phyloP scores from a whole-genome alignment of 2,329 filamentous ascomycete genomes.

The Rugonectria rugulosa region DNA sequence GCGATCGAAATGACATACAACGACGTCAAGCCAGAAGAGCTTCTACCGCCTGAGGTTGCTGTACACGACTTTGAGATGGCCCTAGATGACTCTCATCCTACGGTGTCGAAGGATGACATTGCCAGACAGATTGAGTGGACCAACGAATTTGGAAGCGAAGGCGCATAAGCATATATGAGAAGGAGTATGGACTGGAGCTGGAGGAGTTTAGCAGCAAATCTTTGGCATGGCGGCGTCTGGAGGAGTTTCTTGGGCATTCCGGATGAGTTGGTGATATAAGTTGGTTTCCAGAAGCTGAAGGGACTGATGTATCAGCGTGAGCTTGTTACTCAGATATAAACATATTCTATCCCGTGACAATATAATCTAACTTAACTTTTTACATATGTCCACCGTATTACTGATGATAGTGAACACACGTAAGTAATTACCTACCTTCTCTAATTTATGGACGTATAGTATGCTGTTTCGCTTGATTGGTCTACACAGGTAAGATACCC shows the following conservation, averaged over 20 bases:
- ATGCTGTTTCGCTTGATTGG: no score
- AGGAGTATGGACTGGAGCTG: slow-evolving; percentile 6
- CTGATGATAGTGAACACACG: no score
- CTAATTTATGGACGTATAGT: no score
- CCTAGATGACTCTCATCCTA: slow-evolving; percentile 86
- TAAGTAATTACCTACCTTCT: no score
- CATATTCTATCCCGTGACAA: no score
- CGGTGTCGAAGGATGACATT: slow-evolving; percentile 87
- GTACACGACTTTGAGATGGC: slow-evolving; percentile 95
- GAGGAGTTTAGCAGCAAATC: slow-evolving; percentile 24
- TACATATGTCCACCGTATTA: no score
- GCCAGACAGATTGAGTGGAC: slow-evolving; percentile 91
- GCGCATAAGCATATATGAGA: slow-evolving; percentile 52
- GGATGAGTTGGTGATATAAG: slow-evolving; percentile 24
- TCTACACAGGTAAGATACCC: no score
- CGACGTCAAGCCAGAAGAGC: slow-evolving; percentile 80
- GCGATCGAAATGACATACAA: slow-evolving; percentile 96
- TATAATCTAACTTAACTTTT: no score
- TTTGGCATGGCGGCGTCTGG: slow-evolving; percentile 41
- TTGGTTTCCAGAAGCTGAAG: slow-evolving; percentile 23
- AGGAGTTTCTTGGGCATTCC: slow-evolving; percentile 38
- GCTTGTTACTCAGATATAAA: slow-evolving; percentile 13
- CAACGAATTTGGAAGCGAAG: slow-evolving; percentile 93
- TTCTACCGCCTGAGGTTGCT: slow-evolving; percentile 85
- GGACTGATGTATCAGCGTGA: slow-evolving; percentile 20